These are phyloP conservation scores for Micractinium sp. DNA, from an alignment of 139 green algal genomes.

Conservation along the genomic window DNA sequence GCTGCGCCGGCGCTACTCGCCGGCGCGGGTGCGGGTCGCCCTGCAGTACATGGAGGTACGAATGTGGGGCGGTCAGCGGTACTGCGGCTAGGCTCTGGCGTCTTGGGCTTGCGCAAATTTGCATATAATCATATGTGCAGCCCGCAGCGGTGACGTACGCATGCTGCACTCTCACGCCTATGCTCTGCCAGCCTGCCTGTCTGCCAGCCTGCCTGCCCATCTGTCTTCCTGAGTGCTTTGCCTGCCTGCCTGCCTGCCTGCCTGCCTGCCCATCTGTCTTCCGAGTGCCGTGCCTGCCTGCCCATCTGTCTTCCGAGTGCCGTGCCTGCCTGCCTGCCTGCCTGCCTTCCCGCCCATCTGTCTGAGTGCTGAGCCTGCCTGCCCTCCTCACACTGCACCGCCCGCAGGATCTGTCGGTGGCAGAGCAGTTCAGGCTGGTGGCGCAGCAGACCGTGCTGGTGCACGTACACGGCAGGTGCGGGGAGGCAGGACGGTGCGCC, in stretches of 20 bases:
- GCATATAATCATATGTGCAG: too few species aligned
- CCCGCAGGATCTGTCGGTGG: background rate
- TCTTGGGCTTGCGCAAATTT: too few species aligned
- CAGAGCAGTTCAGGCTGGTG: conserved; percentile 1
- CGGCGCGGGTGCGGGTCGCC: background rate
- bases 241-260: background rate
- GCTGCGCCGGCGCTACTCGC: conserved; percentile 4
- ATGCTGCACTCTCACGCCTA: background rate
- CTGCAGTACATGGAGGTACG: conserved; percentile 3
- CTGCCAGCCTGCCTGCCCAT: background rate
- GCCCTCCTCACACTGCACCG: background rate
- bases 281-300: background rate
- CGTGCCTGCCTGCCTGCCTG: background rate
- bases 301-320: too few species aligned
- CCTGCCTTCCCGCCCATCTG: background rate
- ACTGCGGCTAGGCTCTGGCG: background rate
- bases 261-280: background rate
- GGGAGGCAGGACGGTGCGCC: background rate
- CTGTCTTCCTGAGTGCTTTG: background rate
- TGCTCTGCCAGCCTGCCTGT: background rate
- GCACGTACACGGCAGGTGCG: background rate
- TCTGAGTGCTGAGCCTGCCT: background rate
- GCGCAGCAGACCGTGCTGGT: background rate
- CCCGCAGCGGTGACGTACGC: too few species aligned
- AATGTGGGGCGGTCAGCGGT: background rate